Conservation (phyloP, 2,329 filamentous ascomycete species). For the Fonsecaea erecta region DNA sequence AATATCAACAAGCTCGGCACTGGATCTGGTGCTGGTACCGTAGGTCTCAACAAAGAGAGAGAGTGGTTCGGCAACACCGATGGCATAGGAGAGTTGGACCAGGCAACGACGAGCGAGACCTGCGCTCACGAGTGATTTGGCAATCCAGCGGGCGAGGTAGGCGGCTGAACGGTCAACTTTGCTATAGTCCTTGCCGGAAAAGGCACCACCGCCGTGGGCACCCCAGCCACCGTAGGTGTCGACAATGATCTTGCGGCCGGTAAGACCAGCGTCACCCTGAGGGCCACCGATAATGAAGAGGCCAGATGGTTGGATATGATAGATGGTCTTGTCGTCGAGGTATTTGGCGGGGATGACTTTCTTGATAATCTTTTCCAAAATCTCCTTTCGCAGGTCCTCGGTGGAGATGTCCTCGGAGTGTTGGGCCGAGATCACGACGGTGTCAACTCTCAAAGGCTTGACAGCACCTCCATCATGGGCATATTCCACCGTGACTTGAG, state of each 20-base stretch:
- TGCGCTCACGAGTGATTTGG: constrained; percentile 92
- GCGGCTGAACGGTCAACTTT: constrained; percentile 99
- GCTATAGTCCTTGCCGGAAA: constrained; percentile 99
- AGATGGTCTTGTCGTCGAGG: constrained; percentile 89
- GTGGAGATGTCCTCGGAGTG: constrained; percentile 87
- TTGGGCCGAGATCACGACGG: constrained; percentile 94
- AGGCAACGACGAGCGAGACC: constrained; percentile 89
- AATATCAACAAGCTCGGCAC: constrained; percentile 92
- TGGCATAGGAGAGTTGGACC: constrained; percentile 98
- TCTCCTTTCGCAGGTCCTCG: constrained; percentile 89
- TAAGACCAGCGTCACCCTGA: constrained; percentile 97
- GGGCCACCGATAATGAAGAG: constrained; percentile 99
- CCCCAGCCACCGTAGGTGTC: constrained; percentile 99
- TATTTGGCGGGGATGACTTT: constrained; percentile 90
- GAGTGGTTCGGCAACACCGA: constrained; percentile 96
- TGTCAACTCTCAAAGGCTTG: constrained; percentile 89
- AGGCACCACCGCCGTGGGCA: constrained; percentile 99
- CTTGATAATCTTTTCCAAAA: constrained; percentile 97
- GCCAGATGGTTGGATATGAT: constrained; percentile 98
- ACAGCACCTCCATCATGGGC: constrained; percentile 94
- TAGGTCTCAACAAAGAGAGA: constrained; percentile 98
- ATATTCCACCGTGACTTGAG: constrained; percentile 98
- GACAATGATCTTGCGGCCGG: constrained; percentile 98
- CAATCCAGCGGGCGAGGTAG: constrained; percentile 97
- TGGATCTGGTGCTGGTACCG: constrained; percentile 87